Conservation (phyloP, 345 rosid species). For the Noccaea bulbosa region DNA sequence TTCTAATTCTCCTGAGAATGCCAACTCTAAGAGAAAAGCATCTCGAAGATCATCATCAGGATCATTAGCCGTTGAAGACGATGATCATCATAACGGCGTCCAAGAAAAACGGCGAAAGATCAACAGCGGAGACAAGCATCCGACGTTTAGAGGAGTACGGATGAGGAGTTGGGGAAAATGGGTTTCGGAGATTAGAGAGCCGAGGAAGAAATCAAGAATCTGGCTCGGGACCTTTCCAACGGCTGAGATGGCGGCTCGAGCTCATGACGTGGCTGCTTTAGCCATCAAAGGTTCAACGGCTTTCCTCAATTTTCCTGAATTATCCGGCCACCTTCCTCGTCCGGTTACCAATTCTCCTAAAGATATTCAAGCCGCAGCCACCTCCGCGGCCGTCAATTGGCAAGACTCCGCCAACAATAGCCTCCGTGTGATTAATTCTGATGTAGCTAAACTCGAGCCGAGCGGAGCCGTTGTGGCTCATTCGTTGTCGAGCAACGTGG, state of each 20-base stretch:
- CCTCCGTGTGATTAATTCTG: not conserved
- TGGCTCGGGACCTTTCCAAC: slow-evolving; percentile 83
- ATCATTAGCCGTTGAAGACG: slow-evolving; percentile 36
- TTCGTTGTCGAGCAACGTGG: slow-evolving; percentile 36
- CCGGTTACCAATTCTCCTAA: slow-evolving; percentile 57
- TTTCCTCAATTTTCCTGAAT: slow-evolving; percentile 66
- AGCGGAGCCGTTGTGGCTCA: slow-evolving; percentile 39
- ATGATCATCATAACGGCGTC: slow-evolving; percentile 10
- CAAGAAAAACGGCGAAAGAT: slow-evolving; percentile 40
- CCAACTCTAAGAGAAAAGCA: slow-evolving; percentile 28
- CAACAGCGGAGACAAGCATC: slow-evolving; percentile 47
- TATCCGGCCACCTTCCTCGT: slow-evolving; percentile 57
- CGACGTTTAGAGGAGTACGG: slow-evolving; percentile 68
- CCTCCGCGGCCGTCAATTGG: slow-evolving; percentile 59
- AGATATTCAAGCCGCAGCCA: slow-evolving; percentile 65
- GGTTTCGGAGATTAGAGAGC: slow-evolving; percentile 86
- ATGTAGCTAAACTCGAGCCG: slow-evolving; percentile 28
- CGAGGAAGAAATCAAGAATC: slow-evolving; percentile 76
- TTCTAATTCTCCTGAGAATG: slow-evolving; percentile 24
- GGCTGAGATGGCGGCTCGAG: slow-evolving; percentile 88
- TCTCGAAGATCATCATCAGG: slow-evolving; percentile 43
- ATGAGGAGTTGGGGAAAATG: slow-evolving; percentile 93
- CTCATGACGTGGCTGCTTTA: slow-evolving; percentile 77
- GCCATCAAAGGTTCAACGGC: slow-evolving; percentile 74
- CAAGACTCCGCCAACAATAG: slow-evolving; percentile 12